These are phyloP conservation scores for Aureococcus anophagefferens DNA, from an alignment of 108 stramenopile genomes.

Conservation along the genomic window DNA sequence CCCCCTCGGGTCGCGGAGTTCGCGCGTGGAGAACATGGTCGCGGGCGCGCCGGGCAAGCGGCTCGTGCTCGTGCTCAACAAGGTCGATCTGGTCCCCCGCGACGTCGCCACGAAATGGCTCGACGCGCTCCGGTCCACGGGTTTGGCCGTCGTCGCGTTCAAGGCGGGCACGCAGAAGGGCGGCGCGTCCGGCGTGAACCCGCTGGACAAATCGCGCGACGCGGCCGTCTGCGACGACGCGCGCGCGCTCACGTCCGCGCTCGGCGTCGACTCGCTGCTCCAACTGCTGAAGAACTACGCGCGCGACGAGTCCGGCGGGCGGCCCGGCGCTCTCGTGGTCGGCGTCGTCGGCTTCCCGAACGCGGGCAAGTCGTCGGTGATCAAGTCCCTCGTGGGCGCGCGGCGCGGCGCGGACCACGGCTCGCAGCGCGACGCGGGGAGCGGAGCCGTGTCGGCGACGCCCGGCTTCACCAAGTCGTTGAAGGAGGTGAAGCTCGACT, in stretches of 20 bases:
- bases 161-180: slow-evolving; percentile 65
- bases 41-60: slow-evolving; percentile 81
- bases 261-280: slow-evolving; percentile 86
- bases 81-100: slow-evolving; percentile 94
- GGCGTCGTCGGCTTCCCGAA: slow-evolving; percentile 77
- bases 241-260: slow-evolving; percentile 41
- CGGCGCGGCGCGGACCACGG: neutral
- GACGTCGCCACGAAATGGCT: slow-evolving; percentile 85
- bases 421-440: slow-evolving; percentile 71
- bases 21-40: slow-evolving; percentile 63
- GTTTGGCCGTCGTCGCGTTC: slow-evolving; percentile 81
- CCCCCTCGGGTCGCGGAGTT: slow-evolving; percentile 73
- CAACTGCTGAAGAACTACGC: slow-evolving; percentile 96
- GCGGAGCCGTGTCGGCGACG: slow-evolving; percentile 82
- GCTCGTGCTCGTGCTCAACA: slow-evolving; percentile 96
- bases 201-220: slow-evolving; percentile 17
- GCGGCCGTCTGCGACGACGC: slow-evolving; percentile 32
- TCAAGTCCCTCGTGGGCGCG: slow-evolving; percentile 61
- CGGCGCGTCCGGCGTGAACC: slow-evolving; percentile 36
- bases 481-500: slow-evolving; percentile 93
- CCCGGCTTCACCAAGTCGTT: slow-evolving; percentile 90
- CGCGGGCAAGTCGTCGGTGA: slow-evolving; percentile 85
- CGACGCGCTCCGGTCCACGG: slow-evolving; percentile 63
- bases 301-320: slow-evolving; percentile 42
- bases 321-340: slow-evolving; percentile 28